Percentiles rank a stretch among this genome's conserved stretches.
phyloP scores from a whole-genome alignment of 2,329 filamentous ascomycete species.

The Fusarium falciforme region DNA sequence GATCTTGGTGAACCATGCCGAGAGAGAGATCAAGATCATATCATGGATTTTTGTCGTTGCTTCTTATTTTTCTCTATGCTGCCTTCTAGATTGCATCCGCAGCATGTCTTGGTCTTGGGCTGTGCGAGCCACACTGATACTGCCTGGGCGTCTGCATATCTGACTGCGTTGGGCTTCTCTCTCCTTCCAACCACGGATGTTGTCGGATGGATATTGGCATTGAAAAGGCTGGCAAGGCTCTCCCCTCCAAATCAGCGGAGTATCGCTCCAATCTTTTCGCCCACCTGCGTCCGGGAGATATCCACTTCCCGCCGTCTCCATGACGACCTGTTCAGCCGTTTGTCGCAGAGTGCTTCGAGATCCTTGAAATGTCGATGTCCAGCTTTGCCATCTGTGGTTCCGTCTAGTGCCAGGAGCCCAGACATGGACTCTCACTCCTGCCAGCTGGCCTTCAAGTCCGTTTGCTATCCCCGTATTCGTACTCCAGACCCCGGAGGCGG shows the following conservation, averaged over 20 bases:
- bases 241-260: conserved; percentile 10
- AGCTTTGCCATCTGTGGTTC: conserved; percentile 1
- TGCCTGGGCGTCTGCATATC: background rate
- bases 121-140: background rate
- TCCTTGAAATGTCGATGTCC: conserved; percentile 10
- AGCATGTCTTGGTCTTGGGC: background rate
- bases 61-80: background rate
- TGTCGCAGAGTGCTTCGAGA: conserved; percentile 14
- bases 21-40: conserved; percentile 8
- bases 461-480: conserved; percentile 21
- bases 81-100: background rate
- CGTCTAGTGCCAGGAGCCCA: background rate
- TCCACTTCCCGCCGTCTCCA: conserved; percentile 42
- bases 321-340: conserved; percentile 26
- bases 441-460: background rate
- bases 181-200: conserved; percentile 34
- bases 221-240: conserved; percentile 18
- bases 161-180: conserved; percentile 10
- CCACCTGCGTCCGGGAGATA: conserved; percentile 22
- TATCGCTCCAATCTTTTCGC: conserved; percentile 21
- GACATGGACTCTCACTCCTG: background rate
- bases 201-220: conserved; percentile 29
- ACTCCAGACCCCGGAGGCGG: conserved; percentile 11
- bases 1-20: background rate
- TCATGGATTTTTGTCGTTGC: background rate